These are phyloP conservation scores for Ceratocystis alfenasii DNA, from an alignment of 2,329 filamentous ascomycete species.

Conservation along the genomic window DNA sequence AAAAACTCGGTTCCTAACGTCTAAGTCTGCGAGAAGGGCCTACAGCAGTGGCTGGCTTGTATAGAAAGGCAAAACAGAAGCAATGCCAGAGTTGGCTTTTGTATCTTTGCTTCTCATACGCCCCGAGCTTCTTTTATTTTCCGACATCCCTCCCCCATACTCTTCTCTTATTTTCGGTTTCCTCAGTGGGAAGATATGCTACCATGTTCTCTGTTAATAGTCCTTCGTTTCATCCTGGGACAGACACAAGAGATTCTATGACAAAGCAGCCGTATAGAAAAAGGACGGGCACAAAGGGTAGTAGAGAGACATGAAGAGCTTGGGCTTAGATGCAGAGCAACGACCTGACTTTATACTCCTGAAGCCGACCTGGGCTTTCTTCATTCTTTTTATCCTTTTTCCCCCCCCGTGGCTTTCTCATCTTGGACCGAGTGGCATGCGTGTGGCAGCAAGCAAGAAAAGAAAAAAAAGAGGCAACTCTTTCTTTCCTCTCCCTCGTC, in stretches of 20 bases:
- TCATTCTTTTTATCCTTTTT: too few relatives aligned
- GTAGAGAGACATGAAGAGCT: too few relatives aligned
- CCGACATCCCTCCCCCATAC: not conserved
- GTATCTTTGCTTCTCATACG: not conserved
- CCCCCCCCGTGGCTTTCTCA: too few relatives aligned
- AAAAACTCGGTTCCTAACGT: too few relatives aligned
- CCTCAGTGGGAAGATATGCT: constrained; percentile 3
- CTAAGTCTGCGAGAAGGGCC: too few relatives aligned
- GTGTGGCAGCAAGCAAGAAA: not conserved
- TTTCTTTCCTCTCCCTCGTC: not conserved
- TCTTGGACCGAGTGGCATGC: not conserved
- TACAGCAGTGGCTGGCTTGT: too few relatives aligned
- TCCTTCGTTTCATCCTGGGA: not conserved
- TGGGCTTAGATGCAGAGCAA: too few relatives aligned
- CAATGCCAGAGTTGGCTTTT: not conserved
- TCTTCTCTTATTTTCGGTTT: not conserved
- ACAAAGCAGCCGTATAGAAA: not conserved
- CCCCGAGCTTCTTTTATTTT: not conserved
- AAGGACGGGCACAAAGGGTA: too few relatives aligned
- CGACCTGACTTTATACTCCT: too few relatives aligned
- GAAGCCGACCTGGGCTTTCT: too few relatives aligned
- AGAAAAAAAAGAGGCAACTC: not conserved
- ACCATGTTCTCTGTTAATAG: not conserved
- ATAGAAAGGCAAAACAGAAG: too few relatives aligned
- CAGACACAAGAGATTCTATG: not conserved